Conservation (phyloP, 1,139 yeast species). For the Yamadazyma spencermartinsiae region DNA sequence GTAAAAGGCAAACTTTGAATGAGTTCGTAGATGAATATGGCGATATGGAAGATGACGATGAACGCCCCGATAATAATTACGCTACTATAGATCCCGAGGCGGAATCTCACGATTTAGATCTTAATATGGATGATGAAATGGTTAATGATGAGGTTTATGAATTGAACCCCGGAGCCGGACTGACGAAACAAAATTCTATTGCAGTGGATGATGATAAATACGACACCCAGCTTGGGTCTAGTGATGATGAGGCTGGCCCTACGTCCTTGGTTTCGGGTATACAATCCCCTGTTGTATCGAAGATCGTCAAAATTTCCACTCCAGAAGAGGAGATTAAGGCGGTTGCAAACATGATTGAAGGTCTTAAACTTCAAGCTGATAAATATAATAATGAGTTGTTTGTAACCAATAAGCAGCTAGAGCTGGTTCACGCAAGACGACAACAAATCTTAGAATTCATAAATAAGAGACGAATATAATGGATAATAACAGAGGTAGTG, state of each 20-base stretch:
- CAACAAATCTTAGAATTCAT: too few species aligned
- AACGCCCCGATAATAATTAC: slow-evolving; percentile 19
- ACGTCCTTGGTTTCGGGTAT: slow-evolving; percentile 6
- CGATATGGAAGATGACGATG: slow-evolving; percentile 16
- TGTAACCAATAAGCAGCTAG: neutral
- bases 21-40: slow-evolving; percentile 16
- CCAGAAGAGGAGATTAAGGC: slow-evolving; percentile 10
- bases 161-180: slow-evolving; percentile 6
- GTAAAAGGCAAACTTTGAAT: slow-evolving; percentile 8
- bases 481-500: too few species aligned
- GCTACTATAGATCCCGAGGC: slow-evolving; percentile 14
- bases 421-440: neutral
- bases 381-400: neutral
- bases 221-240: slow-evolving; percentile 23
- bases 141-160: slow-evolving; percentile 10
- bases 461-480: neutral
- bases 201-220: slow-evolving; percentile 19
- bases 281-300: slow-evolving; percentile 13
- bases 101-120: slow-evolving; percentile 6
- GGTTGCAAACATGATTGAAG: slow-evolving; percentile 6
- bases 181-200: slow-evolving; percentile 5
- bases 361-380: neutral
- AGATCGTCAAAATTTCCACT: slow-evolving; percentile 9
- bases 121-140: slow-evolving; percentile 10
- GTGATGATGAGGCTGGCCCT: slow-evolving; percentile 16